Evolutionary conservation across 1,284 basidiomycete species (phyloP), one percentile per base, ranked within the genome.

Genomic region (Fistulina hepatica): DNA sequence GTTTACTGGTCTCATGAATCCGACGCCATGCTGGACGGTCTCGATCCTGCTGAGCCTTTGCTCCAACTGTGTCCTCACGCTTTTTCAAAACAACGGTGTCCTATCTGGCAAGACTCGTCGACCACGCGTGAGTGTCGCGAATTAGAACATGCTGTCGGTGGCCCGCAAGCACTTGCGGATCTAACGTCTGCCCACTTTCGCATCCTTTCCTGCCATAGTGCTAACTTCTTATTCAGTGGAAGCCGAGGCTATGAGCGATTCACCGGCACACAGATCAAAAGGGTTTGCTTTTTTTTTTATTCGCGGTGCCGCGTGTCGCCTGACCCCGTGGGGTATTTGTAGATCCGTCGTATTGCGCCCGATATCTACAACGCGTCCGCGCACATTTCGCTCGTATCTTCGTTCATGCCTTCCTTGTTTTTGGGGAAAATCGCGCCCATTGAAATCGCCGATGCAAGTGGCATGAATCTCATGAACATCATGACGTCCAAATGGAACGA

Each of bases 101-200:
- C 89, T 11, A 93, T 92, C 53, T 93, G 90, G 90, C 89, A 93
- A 58, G 90, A 93, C 59, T 89, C 84, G 0, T 89, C 85, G 1
- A 93, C 89, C 0, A 76, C 72, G 0, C 56, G 60, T 22, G 85
- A 91, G 48, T 93, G 89, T 51, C 63, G 61, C 34, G 70, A 69
- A 36, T 62, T 92, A 26, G 83, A 89, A 50, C 65, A 62, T 2
- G 65, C 65, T 22, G 59, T 76, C 9, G 86, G 86, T 27, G 84
- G 86, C 5, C 59, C 80, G 0, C 76, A 81, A 41, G 67, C 59
- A 5, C 63, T 93, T 8, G 80, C 86, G 0, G 71, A 80, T 51
- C 58, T 83, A 6, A 86, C n/a, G n/a, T n/a, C n/a, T n/a, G n/a
- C n/a, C n/a, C n/a, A n/a, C n/a, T n/a, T n/a, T n/a, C n/a, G n/a